phyloP scores from a whole-genome alignment of 2,329 filamentous ascomycete genomes.

The Monosporascus ibericus region DNA sequence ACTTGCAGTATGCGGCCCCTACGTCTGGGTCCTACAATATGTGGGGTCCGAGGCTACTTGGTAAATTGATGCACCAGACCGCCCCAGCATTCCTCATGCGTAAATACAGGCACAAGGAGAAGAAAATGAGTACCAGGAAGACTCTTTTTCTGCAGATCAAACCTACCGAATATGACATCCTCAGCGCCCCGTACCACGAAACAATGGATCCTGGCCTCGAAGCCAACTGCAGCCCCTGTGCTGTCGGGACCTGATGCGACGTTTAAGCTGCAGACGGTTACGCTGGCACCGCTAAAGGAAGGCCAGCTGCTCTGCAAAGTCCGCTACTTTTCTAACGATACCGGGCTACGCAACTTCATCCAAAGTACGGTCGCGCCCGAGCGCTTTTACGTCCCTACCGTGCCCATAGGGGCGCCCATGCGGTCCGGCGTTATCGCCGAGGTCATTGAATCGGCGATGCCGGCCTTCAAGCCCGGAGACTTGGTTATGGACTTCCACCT shows the following conservation, averaged over 20 bases:
- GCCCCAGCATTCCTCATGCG: too few relatives aligned
- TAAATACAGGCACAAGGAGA: too few relatives aligned
- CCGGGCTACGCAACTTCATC: slow-evolving; percentile 24
- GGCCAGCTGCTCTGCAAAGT: slow-evolving; percentile 20
- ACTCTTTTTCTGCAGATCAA: too few relatives aligned
- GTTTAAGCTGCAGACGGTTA: slow-evolving; percentile 19
- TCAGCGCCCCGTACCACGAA: slow-evolving; percentile 15
- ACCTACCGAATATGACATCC: background rate
- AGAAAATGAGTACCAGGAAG: too few relatives aligned
- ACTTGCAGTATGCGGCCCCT: too few relatives aligned
- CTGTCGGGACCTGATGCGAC: slow-evolving; percentile 21
- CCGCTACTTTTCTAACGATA: slow-evolving; percentile 24
- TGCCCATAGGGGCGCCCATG: slow-evolving; percentile 20
- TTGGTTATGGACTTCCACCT: slow-evolving; percentile 20
- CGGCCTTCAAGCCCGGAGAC: slow-evolving; percentile 15
- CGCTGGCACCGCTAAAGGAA: slow-evolving; percentile 16
- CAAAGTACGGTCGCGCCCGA: slow-evolving; percentile 17
- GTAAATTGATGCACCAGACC: too few relatives aligned
- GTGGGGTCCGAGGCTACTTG: too few relatives aligned
- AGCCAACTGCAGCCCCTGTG: slow-evolving; percentile 18
- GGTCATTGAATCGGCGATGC: slow-evolving; percentile 19
- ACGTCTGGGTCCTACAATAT: too few relatives aligned
- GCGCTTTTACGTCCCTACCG: slow-evolving; percentile 21
- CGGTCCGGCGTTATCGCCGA: slow-evolving; percentile 22
- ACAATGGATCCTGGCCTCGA: slow-evolving; percentile 22